phyloP scores from a whole-genome alignment of 495 filamentous ascomycete genomes.

The Articulospora tetracladia region DNA sequence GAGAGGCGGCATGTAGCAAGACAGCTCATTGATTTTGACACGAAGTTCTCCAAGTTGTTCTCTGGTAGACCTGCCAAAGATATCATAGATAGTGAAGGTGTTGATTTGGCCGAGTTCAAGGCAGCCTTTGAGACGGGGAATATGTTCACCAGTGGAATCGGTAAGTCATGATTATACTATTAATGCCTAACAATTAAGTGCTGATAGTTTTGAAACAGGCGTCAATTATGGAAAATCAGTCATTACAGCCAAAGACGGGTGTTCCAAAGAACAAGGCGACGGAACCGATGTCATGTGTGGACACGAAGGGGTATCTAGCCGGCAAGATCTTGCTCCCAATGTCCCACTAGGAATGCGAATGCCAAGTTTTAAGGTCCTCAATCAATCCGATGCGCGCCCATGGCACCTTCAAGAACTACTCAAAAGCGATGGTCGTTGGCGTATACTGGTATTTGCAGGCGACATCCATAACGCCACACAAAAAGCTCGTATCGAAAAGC shows the following conservation, averaged over 20 bases:
- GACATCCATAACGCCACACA: slow-evolving; percentile 36
- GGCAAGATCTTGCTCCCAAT: slow-evolving; percentile 32
- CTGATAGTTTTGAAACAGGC: slow-evolving; percentile 62
- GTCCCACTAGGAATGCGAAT: slow-evolving; percentile 57
- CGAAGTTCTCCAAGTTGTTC: slow-evolving; percentile 59
- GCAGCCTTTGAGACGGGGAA: background rate
- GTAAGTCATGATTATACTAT: slow-evolving; percentile 51
- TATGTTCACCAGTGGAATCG: background rate
- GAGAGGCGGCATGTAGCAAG: slow-evolving; percentile 67
- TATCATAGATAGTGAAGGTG: too few species aligned
- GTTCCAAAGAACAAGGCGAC: too few species aligned
- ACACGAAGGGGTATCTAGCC: too few species aligned
- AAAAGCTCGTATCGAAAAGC: background rate
- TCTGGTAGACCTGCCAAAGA: too few species aligned
- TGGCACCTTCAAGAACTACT: slow-evolving; percentile 50
- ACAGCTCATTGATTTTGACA: slow-evolving; percentile 70
- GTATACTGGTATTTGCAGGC: slow-evolving; percentile 56
- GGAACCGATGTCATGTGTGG: too few species aligned
- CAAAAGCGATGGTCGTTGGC: slow-evolving; percentile 53
- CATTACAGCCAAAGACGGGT: slow-evolving; percentile 34
- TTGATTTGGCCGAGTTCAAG: too few species aligned
- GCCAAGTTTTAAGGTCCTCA: slow-evolving; percentile 50
- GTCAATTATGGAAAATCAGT: slow-evolving; percentile 51
- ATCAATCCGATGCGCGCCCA: slow-evolving; percentile 52
- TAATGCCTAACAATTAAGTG: too few species aligned